phyloP scores from a whole-genome alignment of 2,329 filamentous ascomycete genomes.

The Chaetomium olivaceum region DNA sequence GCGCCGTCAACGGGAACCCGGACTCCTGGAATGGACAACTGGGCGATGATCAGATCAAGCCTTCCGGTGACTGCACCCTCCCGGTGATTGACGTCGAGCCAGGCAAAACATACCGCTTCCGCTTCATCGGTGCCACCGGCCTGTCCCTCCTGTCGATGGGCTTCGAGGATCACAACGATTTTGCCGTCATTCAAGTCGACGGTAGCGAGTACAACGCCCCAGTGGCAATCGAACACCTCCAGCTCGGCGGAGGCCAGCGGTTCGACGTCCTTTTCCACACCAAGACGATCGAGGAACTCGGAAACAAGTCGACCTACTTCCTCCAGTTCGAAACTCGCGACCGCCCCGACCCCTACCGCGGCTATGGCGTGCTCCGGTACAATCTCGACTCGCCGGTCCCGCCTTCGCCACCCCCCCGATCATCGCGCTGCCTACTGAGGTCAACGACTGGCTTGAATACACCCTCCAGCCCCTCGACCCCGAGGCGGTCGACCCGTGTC shows the following conservation, averaged over 20 bases:
- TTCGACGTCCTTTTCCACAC: constrained; percentile 58
- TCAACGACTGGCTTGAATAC: constrained; percentile 48
- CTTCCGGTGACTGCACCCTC: constrained; percentile 45
- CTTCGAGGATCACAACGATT: constrained; percentile 56
- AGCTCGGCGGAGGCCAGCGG: constrained; percentile 60
- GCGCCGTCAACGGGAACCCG: not conserved
- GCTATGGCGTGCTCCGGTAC: constrained; percentile 50
- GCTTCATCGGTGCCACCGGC: constrained; percentile 59
- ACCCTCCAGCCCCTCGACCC: constrained; percentile 44
- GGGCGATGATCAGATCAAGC: constrained; percentile 2
- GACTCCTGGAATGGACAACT: not conserved
- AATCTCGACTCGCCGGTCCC: constrained; percentile 20
- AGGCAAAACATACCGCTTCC: constrained; percentile 60
- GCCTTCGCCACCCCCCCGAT: constrained; percentile 35
- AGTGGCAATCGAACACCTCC: constrained; percentile 49
- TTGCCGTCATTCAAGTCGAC: constrained; percentile 63
- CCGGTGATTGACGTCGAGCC: constrained; percentile 60
- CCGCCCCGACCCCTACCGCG: constrained; percentile 46
- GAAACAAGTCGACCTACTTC: constrained; percentile 42
- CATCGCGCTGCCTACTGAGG: constrained; percentile 39
- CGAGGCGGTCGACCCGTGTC: constrained; percentile 37
- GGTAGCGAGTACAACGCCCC: constrained; percentile 56
- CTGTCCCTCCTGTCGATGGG: constrained; percentile 56
- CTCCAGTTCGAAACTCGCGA: constrained; percentile 52
- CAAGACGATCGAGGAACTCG: constrained; percentile 50